Conservation (phyloP, 805 yeast genomes). For the Yarrowia porcina region DNA sequence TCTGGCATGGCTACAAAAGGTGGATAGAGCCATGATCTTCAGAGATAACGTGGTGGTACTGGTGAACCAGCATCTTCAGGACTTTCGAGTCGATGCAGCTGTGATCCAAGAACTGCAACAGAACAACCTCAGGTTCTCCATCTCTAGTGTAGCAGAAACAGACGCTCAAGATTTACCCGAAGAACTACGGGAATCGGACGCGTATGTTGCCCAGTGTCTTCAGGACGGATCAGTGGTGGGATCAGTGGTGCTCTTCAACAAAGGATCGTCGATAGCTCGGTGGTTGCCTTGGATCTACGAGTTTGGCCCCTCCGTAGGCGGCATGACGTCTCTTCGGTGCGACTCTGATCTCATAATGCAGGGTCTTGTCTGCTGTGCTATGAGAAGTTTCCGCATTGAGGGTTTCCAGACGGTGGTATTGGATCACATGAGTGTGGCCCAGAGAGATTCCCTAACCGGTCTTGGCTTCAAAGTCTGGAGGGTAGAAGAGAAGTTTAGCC, state of each 20-base stretch:
- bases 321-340: not conserved
- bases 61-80: not conserved
- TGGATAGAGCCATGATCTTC: slow-evolving; percentile 15
- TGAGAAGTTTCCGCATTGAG: slow-evolving; percentile 2
- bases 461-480: not conserved
- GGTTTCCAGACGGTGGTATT: slow-evolving; percentile 10
- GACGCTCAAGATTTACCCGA: not conserved
- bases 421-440: slow-evolving; percentile 21
- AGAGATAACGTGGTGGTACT: slow-evolving; percentile 12
- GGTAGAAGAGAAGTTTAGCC: slow-evolving; percentile 5
- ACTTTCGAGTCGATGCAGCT: not conserved
- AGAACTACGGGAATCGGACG: slow-evolving; percentile 3
- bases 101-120: slow-evolving; percentile 3
- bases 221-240: not conserved
- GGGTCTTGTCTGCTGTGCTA: slow-evolving; percentile 7
- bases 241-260: not conserved
- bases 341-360: slow-evolving; percentile 4
- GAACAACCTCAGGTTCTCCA: slow-evolving; percentile 6
- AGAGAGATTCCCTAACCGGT: not conserved
- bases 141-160: slow-evolving; percentile 9
- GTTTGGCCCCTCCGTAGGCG: slow-evolving; percentile 4
- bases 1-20: slow-evolving; percentile 12
- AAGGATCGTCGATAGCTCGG: not conserved
- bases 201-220: slow-evolving; percentile 8
- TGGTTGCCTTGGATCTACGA: slow-evolving; percentile 20